These are phyloP conservation scores for Hypholoma sublateritium DNA, from an alignment of 768 basidiomycete genomes.

Conservation along the genomic window DNA sequence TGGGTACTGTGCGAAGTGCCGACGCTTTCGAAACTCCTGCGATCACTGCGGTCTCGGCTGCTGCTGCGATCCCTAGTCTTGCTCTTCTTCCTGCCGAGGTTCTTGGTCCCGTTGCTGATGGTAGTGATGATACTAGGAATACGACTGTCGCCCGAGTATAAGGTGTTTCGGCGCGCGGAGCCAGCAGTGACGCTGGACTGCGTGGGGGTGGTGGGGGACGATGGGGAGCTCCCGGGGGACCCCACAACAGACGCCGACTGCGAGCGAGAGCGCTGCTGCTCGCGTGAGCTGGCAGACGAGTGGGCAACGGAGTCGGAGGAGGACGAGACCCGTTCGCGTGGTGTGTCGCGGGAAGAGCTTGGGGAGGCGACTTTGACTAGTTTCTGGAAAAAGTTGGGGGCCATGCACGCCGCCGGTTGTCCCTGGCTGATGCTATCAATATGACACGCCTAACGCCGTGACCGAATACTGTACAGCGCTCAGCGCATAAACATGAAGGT, in stretches of 20 bases:
- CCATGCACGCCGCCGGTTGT: conserved; percentile 18
- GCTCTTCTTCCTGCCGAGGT: conserved; percentile 6
- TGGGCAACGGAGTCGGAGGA: conserved; percentile 16
- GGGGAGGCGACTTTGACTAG: conserved; percentile 21
- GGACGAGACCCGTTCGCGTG: conserved; percentile 20
- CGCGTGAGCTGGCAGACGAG: conserved; percentile 8
- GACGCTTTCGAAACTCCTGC: conserved; percentile 24
- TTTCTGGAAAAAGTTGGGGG: conserved; percentile 25
- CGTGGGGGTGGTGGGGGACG: conserved; percentile 19
- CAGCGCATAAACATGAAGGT: background rate
- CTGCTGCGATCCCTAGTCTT: conserved; percentile 9
- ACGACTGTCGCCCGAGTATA: conserved; percentile 4
- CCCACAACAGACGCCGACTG: conserved; percentile 11
- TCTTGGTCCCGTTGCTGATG: conserved; percentile 8
- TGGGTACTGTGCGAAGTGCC: conserved; percentile 31
- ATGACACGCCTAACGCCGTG: background rate
- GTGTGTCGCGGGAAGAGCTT: conserved; percentile 1
- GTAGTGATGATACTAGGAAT: conserved; percentile 8
- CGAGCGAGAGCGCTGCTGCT: conserved; percentile 14
- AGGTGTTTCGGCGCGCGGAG: conserved; percentile 8
- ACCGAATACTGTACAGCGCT: background rate
- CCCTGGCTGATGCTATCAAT: conserved; percentile 5
- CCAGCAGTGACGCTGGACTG: conserved; percentile 12
- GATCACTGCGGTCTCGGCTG: conserved; percentile 9
- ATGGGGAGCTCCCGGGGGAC: background rate